Evolutionary conservation across 2,329 filamentous ascomycete species (phyloP), one percentile per base, ranked within the genome.

Genomic region (Emergomyces pasteurianus): DNA sequence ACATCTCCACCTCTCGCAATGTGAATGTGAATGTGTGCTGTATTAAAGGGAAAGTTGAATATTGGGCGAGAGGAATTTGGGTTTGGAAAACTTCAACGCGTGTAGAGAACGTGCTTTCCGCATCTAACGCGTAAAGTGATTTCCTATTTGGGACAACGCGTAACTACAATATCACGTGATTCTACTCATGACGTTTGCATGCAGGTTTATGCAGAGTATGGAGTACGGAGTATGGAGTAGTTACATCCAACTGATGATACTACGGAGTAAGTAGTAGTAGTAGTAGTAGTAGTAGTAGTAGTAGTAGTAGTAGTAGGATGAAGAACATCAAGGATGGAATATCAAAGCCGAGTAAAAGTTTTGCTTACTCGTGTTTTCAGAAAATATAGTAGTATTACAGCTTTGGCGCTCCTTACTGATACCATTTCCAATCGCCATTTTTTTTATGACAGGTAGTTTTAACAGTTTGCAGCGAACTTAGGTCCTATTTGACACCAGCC

Each of bases 121-220:
- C 26, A 31, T 10, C 16, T 36, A 42, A 58, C 66, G 65, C 65
- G 64, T 68, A 63, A 67, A 68, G 66, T 67, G 63, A 28, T 68
- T 49, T 67, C 63, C 63, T 53, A 2, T 65, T 66, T 58, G 21
- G 61, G 66, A 57, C 31, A 53, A 10, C 58, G 58, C 21, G 58
- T 59, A 28, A 10, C 18, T 34, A 7, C 1, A 18, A 1, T 1
- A 58, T 26, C 56, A 58, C 23, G 12, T 58, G 28, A 38, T 46
- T 23, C 12, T 2, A 46, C n/a, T n/a, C n/a, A n/a, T n/a, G n/a
- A n/a, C n/a, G n/a, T n/a, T n/a, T n/a, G n/a, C n/a, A n/a, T 21
- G n/a, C 42, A 18, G 18, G 9, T 18, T 23, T 36, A 8, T 9
- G 34, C 34, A 36, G n/a, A n/a, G n/a, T 38, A 38, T n/a, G 9